phyloP scores from a whole-genome alignment of 192 early-diverging fungal genomes.

The Podila clonocystis region DNA sequence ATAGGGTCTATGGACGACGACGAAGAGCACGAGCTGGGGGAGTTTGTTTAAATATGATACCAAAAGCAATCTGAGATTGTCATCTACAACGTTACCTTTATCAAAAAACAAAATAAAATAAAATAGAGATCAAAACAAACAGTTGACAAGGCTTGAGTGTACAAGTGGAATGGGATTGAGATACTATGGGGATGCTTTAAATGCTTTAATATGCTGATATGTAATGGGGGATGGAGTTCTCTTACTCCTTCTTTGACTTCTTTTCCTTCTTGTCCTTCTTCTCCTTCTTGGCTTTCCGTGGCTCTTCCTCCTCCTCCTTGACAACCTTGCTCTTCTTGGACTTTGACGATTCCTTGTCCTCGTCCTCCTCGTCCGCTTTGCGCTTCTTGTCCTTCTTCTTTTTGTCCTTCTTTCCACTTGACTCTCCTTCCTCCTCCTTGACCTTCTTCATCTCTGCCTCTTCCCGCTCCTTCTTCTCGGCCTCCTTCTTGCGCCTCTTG shows the following conservation, averaged over 20 bases:
- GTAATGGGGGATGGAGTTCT: too few species aligned
- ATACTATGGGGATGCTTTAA: too few species aligned
- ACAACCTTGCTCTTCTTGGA: conserved; percentile 19
- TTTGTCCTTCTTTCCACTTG: conserved; percentile 11
- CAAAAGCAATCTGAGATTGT: too few species aligned
- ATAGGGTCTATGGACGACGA: conserved; percentile 13
- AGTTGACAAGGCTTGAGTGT: too few species aligned
- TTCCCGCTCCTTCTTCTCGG: conserved; percentile 44
- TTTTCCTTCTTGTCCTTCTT: conserved; percentile 32
- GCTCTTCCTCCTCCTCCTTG: conserved; percentile 11
- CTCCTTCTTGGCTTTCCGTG: conserved; percentile 16
- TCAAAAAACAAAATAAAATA: too few species aligned
- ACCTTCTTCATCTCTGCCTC: conserved; percentile 26
- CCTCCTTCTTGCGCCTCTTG: conserved; percentile 52
- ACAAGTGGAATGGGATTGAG: too few species aligned
- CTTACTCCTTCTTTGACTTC: conserved; percentile 12
- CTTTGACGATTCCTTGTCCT: conserved; percentile 7
- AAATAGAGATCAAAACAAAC: too few species aligned
- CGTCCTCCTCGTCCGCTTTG: conserved; percentile 18
- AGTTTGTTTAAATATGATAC: conserved; percentile 21
- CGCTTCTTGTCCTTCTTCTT: conserved; percentile 46
- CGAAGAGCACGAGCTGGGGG: conserved; percentile 22
- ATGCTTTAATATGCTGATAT: too few species aligned
- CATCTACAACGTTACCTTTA: too few species aligned
- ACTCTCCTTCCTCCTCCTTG: conserved; percentile 14